Evolutionary conservation across 306 rosid species (phyloP), one percentile per base, ranked within the genome.

Genomic region (Fagus sylvatica): DNA sequence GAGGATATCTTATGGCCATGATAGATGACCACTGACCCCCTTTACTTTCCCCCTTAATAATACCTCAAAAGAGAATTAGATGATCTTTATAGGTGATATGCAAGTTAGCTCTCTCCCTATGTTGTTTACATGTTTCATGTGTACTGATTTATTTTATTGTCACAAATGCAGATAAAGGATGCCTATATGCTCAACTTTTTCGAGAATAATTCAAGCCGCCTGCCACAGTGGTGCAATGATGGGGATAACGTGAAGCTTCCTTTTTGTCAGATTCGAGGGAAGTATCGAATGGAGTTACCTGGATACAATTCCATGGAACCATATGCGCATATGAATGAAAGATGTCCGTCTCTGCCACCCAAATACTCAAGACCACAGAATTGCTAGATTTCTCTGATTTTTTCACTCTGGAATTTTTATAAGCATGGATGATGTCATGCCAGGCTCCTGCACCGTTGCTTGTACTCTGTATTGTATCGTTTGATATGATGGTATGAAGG

Each of bases 201-300:
- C 6, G 99, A 96, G 86, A 88, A 81, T 73, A 84, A 96, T 85
- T 84, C 90, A 7, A 90, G 94, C 81, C 96, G 90, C 68, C 84
- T 93, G 78, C 99, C 99, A 0, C 86, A 83, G 72, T 96, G 99
- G 99, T 96, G 99, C 91, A 89, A 93, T 22, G 90, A 88, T 4
- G 91, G 87, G 75, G 99, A 93, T 76, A 68, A 88, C 0, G 90
- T 89, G 72, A 84, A 93, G 90, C 93, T 91, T 78, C 99, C 99
- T 1, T 96, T 85, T 78, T 96, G 99, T 80, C 99, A 96, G 86
- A 96, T 96, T 66, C 86, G 79, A 71, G 99, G 99, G 7, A 85
- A 88, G 84, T 96, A 93, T 74, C 87, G 93, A 68, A 90, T 96
- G 98, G 97, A 96, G 69, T 77, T 96, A 67, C 99, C 98, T 1